These are phyloP conservation scores for Sordariomycetes sp. DNA, from an alignment of 2,329 filamentous ascomycete species.

Conservation along the genomic window DNA sequence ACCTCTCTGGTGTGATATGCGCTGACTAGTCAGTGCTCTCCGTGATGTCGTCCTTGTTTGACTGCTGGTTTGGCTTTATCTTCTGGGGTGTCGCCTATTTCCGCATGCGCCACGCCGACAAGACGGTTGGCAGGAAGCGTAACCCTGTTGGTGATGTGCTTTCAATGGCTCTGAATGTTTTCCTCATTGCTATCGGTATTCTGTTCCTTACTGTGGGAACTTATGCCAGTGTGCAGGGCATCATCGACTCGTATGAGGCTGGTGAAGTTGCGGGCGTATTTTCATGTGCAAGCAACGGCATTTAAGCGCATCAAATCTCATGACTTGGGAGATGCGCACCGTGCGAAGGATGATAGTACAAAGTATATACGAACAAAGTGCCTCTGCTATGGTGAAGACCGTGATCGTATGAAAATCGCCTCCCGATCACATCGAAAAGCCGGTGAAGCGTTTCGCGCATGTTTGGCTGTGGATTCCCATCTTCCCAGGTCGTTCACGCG, in stretches of 20 bases:
- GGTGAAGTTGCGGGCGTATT: conserved; percentile 64
- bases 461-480: too few relatives aligned
- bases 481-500: too few relatives aligned
- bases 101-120: conserved; percentile 60
- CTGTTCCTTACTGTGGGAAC: conserved; percentile 77
- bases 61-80: conserved; percentile 91
- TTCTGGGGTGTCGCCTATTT: conserved; percentile 84
- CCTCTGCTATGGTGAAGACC: too few relatives aligned
- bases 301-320: conserved; percentile 26
- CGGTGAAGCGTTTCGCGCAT: too few relatives aligned
- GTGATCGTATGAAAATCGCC: too few relatives aligned
- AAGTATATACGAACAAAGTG: too few relatives aligned
- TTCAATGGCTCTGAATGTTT: conserved; percentile 56
- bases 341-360: too few relatives aligned
- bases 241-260: conserved; percentile 61
- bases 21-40: conserved; percentile 38
- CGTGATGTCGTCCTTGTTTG: conserved; percentile 77
- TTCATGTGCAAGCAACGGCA: conserved; percentile 59
- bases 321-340: too few relatives aligned
- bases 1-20: background rate
- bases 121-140: conserved; percentile 40
- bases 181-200: conserved; percentile 66
- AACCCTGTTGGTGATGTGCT: conserved; percentile 38
- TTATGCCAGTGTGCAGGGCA: conserved; percentile 67
- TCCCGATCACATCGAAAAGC: too few relatives aligned